Conservation (phyloP, 148 eudicot species). For the Polygonum maritimum region DNA sequence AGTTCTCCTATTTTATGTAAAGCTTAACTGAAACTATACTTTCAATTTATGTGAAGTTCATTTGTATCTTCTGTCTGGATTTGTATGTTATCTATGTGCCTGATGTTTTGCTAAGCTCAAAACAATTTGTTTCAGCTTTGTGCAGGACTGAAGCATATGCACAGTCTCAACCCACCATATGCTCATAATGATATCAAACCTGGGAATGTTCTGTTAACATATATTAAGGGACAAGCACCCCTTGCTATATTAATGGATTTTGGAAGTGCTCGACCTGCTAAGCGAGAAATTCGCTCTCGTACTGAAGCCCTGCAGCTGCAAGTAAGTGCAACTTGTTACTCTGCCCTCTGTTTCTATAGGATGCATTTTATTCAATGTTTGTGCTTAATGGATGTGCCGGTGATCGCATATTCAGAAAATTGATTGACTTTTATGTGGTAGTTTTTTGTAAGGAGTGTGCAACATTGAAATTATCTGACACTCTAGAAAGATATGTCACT, state of each 20-base stretch:
- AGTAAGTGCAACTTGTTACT: slow-evolving; percentile 29
- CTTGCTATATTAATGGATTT: slow-evolving; percentile 93
- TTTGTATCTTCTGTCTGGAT: not conserved
- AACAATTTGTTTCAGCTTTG: slow-evolving; percentile 54
- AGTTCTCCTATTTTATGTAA: not conserved
- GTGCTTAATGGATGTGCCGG: not conserved
- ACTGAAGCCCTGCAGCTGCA: slow-evolving; percentile 88
- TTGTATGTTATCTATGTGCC: not conserved
- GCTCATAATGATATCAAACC: slow-evolving; percentile 99
- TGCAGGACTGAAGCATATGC: slow-evolving; percentile 95
- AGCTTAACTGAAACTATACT: not conserved
- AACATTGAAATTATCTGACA: not conserved
- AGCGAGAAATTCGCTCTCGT: slow-evolving; percentile 82
- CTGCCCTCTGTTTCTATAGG: not conserved
- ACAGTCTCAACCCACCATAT: slow-evolving; percentile 76
- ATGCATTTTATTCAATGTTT: not conserved
- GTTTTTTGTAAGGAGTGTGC: not conserved
- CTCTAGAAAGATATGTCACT: not conserved
- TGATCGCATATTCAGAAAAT: not conserved
- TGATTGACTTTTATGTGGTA: not conserved
- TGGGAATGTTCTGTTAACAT: slow-evolving; percentile 78
- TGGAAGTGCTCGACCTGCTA: slow-evolving; percentile 94
- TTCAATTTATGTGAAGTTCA: not conserved
- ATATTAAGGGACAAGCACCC: slow-evolving; percentile 53
- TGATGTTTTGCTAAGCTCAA: not conserved